phyloP scores from a whole-genome alignment of 306 rosid species.

The Cicer bijugum region DNA sequence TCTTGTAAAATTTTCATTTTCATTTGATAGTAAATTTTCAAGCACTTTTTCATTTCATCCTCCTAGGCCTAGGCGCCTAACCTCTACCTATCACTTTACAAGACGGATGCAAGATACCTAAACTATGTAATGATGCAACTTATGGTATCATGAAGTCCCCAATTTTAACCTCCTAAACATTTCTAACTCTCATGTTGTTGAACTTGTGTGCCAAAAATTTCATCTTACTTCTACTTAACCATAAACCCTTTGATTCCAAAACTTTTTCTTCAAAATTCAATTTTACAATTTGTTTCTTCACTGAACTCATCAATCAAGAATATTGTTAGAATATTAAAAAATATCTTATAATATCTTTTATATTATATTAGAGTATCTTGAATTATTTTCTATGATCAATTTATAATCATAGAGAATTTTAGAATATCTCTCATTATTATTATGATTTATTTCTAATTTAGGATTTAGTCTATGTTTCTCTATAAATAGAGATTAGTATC shows the following conservation, averaged over 20 bases:
- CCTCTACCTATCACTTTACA: background rate
- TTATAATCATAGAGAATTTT: too few relatives aligned
- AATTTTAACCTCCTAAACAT: background rate
- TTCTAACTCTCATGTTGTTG: too few relatives aligned
- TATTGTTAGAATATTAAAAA: too few relatives aligned
- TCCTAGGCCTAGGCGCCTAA: background rate
- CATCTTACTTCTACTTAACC: too few relatives aligned
- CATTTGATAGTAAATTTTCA: background rate
- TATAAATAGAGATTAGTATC: too few relatives aligned
- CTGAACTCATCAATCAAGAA: background rate
- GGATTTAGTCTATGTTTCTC: too few relatives aligned
- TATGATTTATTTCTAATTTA: too few relatives aligned
- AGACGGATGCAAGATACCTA: slow-evolving; percentile 4
- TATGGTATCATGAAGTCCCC: background rate
- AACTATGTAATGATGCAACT: background rate
- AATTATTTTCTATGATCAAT: too few relatives aligned
- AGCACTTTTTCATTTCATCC: background rate
- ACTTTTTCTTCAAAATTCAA: background rate
- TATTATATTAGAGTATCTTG: too few relatives aligned
- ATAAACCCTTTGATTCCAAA: slow-evolving; percentile 13
- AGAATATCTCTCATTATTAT: too few relatives aligned
- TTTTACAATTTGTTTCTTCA: background rate
- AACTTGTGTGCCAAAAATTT: too few relatives aligned
- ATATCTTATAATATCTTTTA: too few relatives aligned
- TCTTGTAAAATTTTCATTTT: background rate